phyloP scores from a whole-genome alignment of 371 early-diverging fungal species.

The Lichtheimia ornata region DNA sequence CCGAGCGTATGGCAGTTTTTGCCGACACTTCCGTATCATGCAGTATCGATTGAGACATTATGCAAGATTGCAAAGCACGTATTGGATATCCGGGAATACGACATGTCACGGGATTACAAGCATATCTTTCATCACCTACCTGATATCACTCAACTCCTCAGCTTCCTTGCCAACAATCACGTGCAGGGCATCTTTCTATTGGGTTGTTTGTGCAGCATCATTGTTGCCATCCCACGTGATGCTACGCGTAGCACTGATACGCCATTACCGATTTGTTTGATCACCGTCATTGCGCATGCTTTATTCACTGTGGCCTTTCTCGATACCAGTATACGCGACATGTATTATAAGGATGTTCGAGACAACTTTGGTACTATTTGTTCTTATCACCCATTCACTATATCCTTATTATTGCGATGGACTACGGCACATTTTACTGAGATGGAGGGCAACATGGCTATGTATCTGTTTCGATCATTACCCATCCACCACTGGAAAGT shows the following conservation, averaged over 20 bases:
- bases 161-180: conserved; percentile 22
- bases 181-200: conserved; percentile 37
- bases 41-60: conserved; percentile 37
- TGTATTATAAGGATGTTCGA: conserved; percentile 54
- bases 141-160: conserved; percentile 29
- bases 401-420: conserved; percentile 50
- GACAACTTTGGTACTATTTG: conserved; percentile 49
- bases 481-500: conserved; percentile 48
- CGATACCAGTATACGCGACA: conserved; percentile 36
- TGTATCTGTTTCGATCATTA: conserved; percentile 55
- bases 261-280: conserved; percentile 25
- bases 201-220: conserved; percentile 35
- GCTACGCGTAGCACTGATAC: conserved; percentile 12
- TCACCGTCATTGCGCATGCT: conserved; percentile 40
- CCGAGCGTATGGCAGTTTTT: conserved; percentile 49
- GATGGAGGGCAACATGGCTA: conserved; percentile 50
- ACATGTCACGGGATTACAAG: conserved; percentile 13
- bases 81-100: conserved; percentile 20
- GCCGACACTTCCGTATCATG: conserved; percentile 51
- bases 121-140: conserved; percentile 19
- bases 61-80: conserved; percentile 32
- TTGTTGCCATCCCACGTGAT: conserved; percentile 27
- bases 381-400: conserved; percentile 33
- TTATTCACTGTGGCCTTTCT: conserved; percentile 52
- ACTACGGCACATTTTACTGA: conserved; percentile 40